Base-by-base conservation (phyloP, 331 rosid genomes). In the Phaseolus coccineus region DNA sequence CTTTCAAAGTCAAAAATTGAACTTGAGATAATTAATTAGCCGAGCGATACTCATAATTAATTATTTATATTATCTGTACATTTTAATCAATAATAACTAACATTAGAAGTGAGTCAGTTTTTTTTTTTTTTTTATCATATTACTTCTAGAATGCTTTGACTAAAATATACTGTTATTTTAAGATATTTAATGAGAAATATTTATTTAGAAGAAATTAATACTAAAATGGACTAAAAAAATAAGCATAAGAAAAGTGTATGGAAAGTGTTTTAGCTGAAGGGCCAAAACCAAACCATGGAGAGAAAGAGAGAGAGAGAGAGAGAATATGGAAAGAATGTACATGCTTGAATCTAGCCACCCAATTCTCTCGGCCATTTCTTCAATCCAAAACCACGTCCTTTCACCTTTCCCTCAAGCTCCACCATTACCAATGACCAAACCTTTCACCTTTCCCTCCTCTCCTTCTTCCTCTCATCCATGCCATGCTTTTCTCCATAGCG, bases 331-430 rank as follows among this genome's bases (percentile, higher is more conserved):
- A 77, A 77, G 56, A 77, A 68, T 80, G 86, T 81, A 82, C n/a
- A 55, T 79, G 82, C 91, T 55, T 73, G 71, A 74, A 87, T 84
- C 76, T 85, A 87, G 95, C 86, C 96, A 76, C 78, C 77, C 90
- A 82, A 73, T 84, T 46, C 93, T 89, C 93, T 78, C 83, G 73
- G 87, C 94, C 96, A 86, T 85, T 85, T 90, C 90, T 85, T 89
- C 84, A 48, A 75, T 90, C 84, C 77, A 72, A 87, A 80, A 75
- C 51, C 67, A 81, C 85, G 85, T 19, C 72, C 35, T 80, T 71
- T 77, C 70, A 51, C 83, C n/a, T 80, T 70, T 55, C 9, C 53
- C 53, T 55, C 77, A 40, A 71, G 64, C 76, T 80, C 15, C 39
- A 56, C 31, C 73, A 35, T 67, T 25, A 28, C 70, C 61, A 46